Conservation (phyloP, 345 rosid genomes). For the Ceriops decandra region DNA sequence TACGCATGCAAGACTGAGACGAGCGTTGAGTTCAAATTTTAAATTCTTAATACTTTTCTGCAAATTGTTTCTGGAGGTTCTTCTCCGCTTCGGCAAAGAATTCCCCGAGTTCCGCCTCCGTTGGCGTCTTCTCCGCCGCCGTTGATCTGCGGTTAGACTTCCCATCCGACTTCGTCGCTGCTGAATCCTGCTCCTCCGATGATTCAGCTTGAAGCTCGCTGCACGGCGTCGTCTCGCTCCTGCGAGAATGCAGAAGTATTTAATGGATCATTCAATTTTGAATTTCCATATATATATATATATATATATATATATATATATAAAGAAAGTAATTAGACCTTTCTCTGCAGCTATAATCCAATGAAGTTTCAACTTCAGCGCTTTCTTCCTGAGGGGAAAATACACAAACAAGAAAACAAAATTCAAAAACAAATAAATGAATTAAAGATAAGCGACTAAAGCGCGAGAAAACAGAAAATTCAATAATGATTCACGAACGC, state of each 20-base stretch:
- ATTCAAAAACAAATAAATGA: slow-evolving; percentile 3
- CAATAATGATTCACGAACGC: slow-evolving; percentile 7
- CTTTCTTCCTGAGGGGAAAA: slow-evolving; percentile 38
- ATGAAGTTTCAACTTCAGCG: slow-evolving; percentile 49
- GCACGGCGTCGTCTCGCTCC: slow-evolving; percentile 42
- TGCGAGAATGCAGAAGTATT: slow-evolving; percentile 10
- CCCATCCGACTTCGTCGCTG: slow-evolving; percentile 28
- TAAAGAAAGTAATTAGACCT: slow-evolving; percentile 25
- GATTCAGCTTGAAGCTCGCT: slow-evolving; percentile 29
- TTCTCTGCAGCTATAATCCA: slow-evolving; percentile 36
- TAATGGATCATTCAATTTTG: slow-evolving; percentile 16
- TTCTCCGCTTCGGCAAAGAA: slow-evolving; percentile 65
- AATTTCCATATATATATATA: slow-evolving; percentile 32
- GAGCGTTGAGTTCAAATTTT: neutral
- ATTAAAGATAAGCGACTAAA: slow-evolving; percentile 26
- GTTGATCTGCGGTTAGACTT: slow-evolving; percentile 34
- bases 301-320: neutral
- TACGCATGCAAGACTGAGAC: slow-evolving; percentile 2
- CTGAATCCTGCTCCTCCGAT: slow-evolving; percentile 37
- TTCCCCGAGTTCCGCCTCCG: slow-evolving; percentile 53
- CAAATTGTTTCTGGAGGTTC: slow-evolving; percentile 32
- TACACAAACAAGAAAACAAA: neutral
- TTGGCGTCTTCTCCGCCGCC: slow-evolving; percentile 39
- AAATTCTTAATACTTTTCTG: slow-evolving; percentile 44
- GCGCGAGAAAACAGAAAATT: slow-evolving; percentile 22